phyloP scores from a whole-genome alignment of 805 yeast species.

The Ogataea polymorpha region DNA sequence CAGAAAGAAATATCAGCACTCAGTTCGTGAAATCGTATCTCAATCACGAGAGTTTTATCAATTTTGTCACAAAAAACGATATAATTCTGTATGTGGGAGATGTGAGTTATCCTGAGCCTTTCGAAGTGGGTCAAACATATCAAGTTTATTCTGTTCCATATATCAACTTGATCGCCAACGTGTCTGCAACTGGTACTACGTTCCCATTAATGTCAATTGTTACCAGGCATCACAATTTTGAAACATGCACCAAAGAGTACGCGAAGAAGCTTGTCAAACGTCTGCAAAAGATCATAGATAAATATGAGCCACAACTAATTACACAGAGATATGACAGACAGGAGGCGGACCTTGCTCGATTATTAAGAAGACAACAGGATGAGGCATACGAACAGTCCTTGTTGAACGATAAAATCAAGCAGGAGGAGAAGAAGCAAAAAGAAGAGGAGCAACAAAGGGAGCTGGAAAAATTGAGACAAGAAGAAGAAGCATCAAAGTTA shows the following conservation, averaged over 20 bases:
- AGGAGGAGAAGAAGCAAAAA: slow-evolving; percentile 38
- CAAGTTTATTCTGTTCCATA: slow-evolving; percentile 55
- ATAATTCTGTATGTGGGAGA: slow-evolving; percentile 63
- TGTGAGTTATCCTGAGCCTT: slow-evolving; percentile 60
- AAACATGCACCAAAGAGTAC: slow-evolving; percentile 13
- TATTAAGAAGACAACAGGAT: slow-evolving; percentile 62
- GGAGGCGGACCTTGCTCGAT: slow-evolving; percentile 56
- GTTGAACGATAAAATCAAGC: slow-evolving; percentile 52
- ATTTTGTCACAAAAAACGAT: slow-evolving; percentile 39
- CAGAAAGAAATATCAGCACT: slow-evolving; percentile 40
- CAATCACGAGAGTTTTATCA: slow-evolving; percentile 42
- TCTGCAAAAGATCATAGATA: slow-evolving; percentile 42
- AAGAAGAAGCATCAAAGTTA: slow-evolving; percentile 15
- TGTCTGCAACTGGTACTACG: slow-evolving; percentile 47
- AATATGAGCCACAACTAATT: slow-evolving; percentile 58
- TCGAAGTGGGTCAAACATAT: slow-evolving; percentile 58
- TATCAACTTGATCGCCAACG: slow-evolving; percentile 52
- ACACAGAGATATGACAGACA: slow-evolving; percentile 58
- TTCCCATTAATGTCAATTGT: slow-evolving; percentile 48
- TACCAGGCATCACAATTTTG: slow-evolving; percentile 39
- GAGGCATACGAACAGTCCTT: slow-evolving; percentile 62
- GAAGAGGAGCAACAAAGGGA: slow-evolving; percentile 22
- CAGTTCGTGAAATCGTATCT: slow-evolving; percentile 44
- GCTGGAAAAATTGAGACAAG: slow-evolving; percentile 15
- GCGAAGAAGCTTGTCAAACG: slow-evolving; percentile 34